phyloP scores from a whole-genome alignment of 345 rosid genomes.

The Pistacia atlantica region DNA sequence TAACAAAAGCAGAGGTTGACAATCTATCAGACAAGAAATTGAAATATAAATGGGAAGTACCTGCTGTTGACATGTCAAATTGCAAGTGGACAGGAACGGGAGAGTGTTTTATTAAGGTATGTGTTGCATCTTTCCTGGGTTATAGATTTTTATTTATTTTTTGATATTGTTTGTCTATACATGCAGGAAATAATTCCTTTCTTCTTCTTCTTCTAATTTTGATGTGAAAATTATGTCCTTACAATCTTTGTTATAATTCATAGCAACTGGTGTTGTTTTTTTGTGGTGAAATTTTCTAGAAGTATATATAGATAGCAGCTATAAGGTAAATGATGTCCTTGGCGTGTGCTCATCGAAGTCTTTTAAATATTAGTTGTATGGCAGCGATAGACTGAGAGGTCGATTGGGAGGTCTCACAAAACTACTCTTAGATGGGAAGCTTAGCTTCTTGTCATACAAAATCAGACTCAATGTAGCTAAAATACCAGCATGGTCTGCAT shows the following conservation, averaged over 20 bases:
- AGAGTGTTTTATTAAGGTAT: conserved; percentile 61
- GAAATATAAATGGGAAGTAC: conserved; percentile 76
- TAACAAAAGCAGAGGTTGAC: conserved; percentile 63
- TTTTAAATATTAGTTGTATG: too few relatives aligned
- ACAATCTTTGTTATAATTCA: too few relatives aligned
- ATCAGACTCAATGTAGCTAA: too few relatives aligned
- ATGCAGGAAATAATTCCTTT: neutral
- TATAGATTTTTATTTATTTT: conserved; percentile 8
- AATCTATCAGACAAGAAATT: conserved; percentile 51
- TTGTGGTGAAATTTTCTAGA: neutral
- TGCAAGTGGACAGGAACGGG: conserved; percentile 82
- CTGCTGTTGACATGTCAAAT: conserved; percentile 61
- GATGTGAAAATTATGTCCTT: neutral
- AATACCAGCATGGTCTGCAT: too few relatives aligned
- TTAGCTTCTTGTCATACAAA: too few relatives aligned
- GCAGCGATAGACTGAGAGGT: too few relatives aligned
- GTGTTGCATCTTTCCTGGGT: conserved; percentile 18
- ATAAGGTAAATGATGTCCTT: neutral
- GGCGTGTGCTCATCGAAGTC: neutral
- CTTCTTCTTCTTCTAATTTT: neutral
- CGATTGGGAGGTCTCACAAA: too few relatives aligned
- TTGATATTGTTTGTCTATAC: neutral
- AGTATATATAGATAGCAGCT: neutral
- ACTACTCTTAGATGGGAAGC: too few relatives aligned
- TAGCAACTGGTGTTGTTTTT: too few relatives aligned